phyloP scores from a whole-genome alignment of 208 protist genomes.

The Herpetomonas samuelpessoai region DNA sequence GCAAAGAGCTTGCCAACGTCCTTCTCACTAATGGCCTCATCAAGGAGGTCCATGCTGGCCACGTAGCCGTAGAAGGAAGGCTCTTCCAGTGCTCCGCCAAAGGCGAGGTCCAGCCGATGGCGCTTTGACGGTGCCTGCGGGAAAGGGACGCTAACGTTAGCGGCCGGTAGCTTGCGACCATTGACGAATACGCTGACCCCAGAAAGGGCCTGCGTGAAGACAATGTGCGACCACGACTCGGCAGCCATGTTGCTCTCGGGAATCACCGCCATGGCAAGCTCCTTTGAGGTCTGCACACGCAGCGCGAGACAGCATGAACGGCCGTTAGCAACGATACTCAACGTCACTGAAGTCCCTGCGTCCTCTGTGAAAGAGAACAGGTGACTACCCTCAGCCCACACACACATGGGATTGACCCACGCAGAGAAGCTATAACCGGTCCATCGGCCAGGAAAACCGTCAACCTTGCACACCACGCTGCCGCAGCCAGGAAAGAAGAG shows the following conservation, averaged over 20 bases:
- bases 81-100: conserved; percentile 43
- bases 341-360: conserved; percentile 35
- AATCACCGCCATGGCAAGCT: conserved; percentile 31
- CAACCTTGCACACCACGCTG: conserved; percentile 47
- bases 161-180: conserved; percentile 28
- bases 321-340: conserved; percentile 68
- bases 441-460: conserved; percentile 37
- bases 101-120: conserved; percentile 49
- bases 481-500: conserved; percentile 73
- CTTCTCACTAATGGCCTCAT: conserved; percentile 46
- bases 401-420: conserved; percentile 78
- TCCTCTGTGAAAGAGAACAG: conserved; percentile 72
- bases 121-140: conserved; percentile 48
- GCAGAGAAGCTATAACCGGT: conserved; percentile 72
- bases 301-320: conserved; percentile 60
- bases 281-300: conserved; percentile 27
- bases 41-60: conserved; percentile 69
- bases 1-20: conserved; percentile 53
- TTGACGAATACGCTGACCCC: conserved; percentile 72
- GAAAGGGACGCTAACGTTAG: conserved; percentile 39
- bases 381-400: conserved; percentile 67
- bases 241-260: conserved; percentile 41
- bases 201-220: conserved; percentile 50
- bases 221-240: conserved; percentile 79
- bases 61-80: conserved; percentile 72